phyloP scores from a whole-genome alignment of 2,329 filamentous ascomycete species.

The Monosporascus sp. region DNA sequence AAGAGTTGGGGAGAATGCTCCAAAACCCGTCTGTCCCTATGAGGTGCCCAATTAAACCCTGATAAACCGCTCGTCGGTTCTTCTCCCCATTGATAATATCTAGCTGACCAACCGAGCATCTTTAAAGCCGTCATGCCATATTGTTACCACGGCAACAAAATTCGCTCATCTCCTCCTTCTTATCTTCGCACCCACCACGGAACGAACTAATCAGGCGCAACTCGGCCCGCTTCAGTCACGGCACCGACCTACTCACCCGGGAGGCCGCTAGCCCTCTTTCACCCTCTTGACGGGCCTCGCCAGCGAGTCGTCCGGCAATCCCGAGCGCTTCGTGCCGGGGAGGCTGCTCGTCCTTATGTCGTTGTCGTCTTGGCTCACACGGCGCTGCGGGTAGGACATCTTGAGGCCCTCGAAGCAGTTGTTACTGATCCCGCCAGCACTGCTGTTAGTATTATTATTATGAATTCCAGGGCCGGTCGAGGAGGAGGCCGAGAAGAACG shows the following conservation, averaged over 20 bases:
- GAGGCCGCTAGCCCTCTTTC: constrained; percentile 40
- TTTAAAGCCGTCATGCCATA: not conserved
- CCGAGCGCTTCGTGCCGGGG: constrained; percentile 86
- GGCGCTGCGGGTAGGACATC: constrained; percentile 80
- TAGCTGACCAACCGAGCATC: no score
- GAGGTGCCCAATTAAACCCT: no score
- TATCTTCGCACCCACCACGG: no score
- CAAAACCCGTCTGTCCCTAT: no score
- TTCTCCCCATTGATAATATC: no score
- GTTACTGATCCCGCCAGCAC: constrained; percentile 51
- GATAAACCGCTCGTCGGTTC: no score
- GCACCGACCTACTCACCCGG: no score
- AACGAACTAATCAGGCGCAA: no score
- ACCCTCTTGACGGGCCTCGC: constrained; percentile 56
- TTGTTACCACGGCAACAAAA: no score
- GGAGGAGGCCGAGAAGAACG: constrained; percentile 66
- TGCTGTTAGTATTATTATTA: constrained; percentile 19
- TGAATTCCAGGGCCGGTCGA: not conserved
- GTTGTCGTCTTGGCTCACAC: constrained; percentile 91
- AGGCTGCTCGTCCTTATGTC: constrained; percentile 88
- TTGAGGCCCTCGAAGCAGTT: constrained; percentile 91
- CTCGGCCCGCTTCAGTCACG: no score
- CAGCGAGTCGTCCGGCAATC: constrained; percentile 74
- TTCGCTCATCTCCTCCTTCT: no score
- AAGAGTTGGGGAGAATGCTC: no score